Percentiles rank a stretch among this genome's conserved stretches.
phyloP scores from a whole-genome alignment of 2,329 filamentous ascomycete genomes.

The Dryadomyces quercivorus region DNA sequence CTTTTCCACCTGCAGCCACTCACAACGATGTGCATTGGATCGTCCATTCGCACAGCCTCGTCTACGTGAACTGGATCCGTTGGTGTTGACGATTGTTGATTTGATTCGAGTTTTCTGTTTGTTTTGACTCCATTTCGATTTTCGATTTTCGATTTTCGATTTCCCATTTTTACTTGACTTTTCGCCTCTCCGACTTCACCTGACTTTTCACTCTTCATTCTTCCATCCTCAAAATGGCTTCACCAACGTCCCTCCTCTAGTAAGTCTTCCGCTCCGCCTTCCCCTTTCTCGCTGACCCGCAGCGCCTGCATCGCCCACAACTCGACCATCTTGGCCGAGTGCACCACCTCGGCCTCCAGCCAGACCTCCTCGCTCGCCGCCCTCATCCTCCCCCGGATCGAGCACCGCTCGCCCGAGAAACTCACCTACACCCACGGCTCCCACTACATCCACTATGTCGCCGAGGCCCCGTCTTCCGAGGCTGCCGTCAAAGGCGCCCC shows the following conservation, averaged over 20 bases:
- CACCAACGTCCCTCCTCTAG: not conserved
- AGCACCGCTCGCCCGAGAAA: constrained; percentile 68
- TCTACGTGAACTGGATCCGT: not conserved
- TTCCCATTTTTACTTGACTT: not conserved
- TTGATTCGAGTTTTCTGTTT: too few species aligned
- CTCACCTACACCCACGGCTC: constrained; percentile 87
- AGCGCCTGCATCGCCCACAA: constrained; percentile 93
- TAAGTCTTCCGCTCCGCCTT: not conserved
- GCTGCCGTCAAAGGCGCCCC: constrained; percentile 30
- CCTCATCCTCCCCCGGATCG: constrained; percentile 90
- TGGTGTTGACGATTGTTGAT: not conserved
- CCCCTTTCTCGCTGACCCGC: constrained; percentile 4
- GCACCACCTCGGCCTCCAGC: constrained; percentile 73
- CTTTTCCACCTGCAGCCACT: not conserved
- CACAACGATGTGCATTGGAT: not conserved
- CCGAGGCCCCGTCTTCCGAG: constrained; percentile 64
- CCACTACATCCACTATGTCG: constrained; percentile 91
- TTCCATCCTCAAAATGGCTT: not conserved
- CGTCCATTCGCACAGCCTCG: not conserved
- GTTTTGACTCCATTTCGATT: too few species aligned
- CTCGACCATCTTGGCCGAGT: constrained; percentile 85
- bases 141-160: not conserved
- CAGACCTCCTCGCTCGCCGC: constrained; percentile 80
- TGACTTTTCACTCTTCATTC: not conserved
- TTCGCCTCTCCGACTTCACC: not conserved